A percentile compares a stretch with the other conserved stretches of the same genome.
Conservation (phyloP, 2,329 filamentous ascomycete genomes). For the Diplodia corticola region DNA sequence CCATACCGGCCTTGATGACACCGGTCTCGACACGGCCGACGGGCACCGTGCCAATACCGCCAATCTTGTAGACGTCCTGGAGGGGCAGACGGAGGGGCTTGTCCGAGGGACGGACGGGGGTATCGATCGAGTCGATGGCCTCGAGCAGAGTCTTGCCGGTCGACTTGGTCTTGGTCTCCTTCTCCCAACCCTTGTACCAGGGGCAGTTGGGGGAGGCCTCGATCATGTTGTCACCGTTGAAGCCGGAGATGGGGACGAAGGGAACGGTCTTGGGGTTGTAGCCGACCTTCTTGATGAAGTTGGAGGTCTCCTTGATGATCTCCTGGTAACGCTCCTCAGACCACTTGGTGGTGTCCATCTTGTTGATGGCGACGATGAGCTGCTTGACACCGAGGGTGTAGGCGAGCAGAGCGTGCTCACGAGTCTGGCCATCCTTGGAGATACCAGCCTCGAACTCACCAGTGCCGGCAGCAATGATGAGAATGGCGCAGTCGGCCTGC, state of each 20-base stretch:
- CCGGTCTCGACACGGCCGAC: conserved; percentile 99
- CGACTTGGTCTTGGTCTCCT: conserved; percentile 90
- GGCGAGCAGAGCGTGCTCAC: conserved; percentile 99
- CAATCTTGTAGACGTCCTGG: conserved; percentile 99
- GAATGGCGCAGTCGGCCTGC: conserved; percentile 98
- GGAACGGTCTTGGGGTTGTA: conserved; percentile 99
- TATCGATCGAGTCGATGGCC: conserved; percentile 95
- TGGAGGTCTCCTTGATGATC: conserved; percentile 99
- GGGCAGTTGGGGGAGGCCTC: conserved; percentile 85
- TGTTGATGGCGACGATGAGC: conserved; percentile 99
- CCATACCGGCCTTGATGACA: conserved; percentile 80
- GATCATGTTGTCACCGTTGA: conserved; percentile 99
- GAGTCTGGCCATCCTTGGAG: conserved; percentile 99
- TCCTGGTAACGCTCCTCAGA: conserved; percentile 93
- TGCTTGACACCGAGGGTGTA: conserved; percentile 99
- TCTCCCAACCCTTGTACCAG: conserved; percentile 99
- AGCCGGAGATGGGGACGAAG: conserved; percentile 99
- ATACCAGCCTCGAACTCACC: conserved; percentile 99
- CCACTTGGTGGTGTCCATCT: conserved; percentile 99
- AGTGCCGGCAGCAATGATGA: conserved; percentile 99
- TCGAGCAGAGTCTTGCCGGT: conserved; percentile 98
- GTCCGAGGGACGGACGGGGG: conserved; percentile 89
- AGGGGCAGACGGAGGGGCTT: conserved; percentile 99
- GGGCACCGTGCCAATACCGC: conserved; percentile 99
- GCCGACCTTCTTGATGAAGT: conserved; percentile 99